Conservation (phyloP, 208 protist species). For the Crithidia expoeki region DNA sequence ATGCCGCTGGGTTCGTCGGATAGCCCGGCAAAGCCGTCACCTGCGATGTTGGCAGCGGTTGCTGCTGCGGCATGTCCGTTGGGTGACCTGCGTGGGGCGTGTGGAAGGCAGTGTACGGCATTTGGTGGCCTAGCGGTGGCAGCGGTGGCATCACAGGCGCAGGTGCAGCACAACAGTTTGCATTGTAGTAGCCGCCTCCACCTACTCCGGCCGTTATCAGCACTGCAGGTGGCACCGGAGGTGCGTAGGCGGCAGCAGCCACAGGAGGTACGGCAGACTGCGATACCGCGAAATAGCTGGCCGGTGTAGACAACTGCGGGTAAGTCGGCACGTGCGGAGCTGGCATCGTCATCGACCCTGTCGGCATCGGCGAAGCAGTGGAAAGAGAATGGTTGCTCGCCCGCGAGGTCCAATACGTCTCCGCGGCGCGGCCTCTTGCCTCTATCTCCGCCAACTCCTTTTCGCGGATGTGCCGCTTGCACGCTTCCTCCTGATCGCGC, state of each 20-base stretch:
- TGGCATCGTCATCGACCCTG: slow-evolving; percentile 6
- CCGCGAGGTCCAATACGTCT: slow-evolving; percentile 21
- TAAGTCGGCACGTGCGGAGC: background rate
- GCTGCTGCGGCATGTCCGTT: background rate
- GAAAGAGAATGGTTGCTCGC: slow-evolving; percentile 4
- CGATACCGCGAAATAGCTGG: slow-evolving; percentile 3
- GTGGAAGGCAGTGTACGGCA: background rate
- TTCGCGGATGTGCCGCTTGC: slow-evolving; percentile 49
- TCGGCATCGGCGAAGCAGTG: slow-evolving; percentile 11
- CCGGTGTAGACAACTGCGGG: background rate
- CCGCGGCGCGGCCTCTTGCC: slow-evolving; percentile 17
- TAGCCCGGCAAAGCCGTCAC: slow-evolving; percentile 1
- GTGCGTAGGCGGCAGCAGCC: background rate
- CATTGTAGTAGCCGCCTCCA: slow-evolving; percentile 4
- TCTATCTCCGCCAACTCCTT: slow-evolving; percentile 62
- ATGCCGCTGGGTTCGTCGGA: background rate
- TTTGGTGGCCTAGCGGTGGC: slow-evolving; percentile 4
- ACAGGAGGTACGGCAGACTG: slow-evolving; percentile 4
- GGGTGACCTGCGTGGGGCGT: slow-evolving; percentile 8
- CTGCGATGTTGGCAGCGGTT: background rate
- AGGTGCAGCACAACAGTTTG: background rate
- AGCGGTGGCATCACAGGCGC: background rate
- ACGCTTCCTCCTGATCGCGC: slow-evolving; percentile 59
- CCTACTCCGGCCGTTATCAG: background rate
- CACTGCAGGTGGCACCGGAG: background rate